These are phyloP conservation scores for Epichloe amarillans DNA, from an alignment of 2,329 filamentous ascomycete species.

Conservation along the genomic window DNA sequence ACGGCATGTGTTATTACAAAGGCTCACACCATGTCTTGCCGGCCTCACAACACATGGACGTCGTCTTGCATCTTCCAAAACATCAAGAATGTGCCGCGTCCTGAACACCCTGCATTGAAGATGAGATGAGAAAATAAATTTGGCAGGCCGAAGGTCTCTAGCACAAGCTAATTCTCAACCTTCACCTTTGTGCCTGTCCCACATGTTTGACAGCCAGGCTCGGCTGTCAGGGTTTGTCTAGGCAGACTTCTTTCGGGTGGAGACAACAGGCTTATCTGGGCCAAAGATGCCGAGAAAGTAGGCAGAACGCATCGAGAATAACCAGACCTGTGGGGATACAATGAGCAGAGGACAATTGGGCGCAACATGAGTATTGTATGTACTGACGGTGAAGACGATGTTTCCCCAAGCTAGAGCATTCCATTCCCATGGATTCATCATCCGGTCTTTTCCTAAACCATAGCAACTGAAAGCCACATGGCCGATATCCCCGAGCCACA, in stretches of 20 bases:
- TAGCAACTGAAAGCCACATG: conserved; percentile 50
- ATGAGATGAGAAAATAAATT: background rate
- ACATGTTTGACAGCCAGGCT: background rate
- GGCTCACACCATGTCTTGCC: conserved; percentile 1
- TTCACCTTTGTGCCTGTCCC: background rate
- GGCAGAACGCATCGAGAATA: conserved; percentile 41
- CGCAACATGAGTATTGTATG: conserved; percentile 2
- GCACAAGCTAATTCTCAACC: conserved; percentile 1
- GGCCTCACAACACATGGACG: background rate
- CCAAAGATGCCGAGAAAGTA: conserved; percentile 51
- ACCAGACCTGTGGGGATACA: conserved; percentile 26
- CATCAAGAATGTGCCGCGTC: background rate
- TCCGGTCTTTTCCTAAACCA: conserved; percentile 41
- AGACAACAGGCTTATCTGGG: conserved; percentile 18
- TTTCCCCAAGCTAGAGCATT: conserved; percentile 64
- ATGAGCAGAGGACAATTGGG: background rate
- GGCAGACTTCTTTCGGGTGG: conserved; percentile 14
- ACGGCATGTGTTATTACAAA: background rate
- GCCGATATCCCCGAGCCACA: conserved; percentile 53
- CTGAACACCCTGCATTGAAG: background rate
- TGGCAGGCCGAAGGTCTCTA: background rate
- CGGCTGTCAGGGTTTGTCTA: conserved; percentile 8
- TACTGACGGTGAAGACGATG: conserved; percentile 47
- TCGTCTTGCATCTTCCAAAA: conserved; percentile 3
- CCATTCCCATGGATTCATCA: conserved; percentile 44